A percentile compares a stretch with the other conserved stretches of the same genome.
These are phyloP conservation scores for Oenanthe javanica DNA, from an alignment of 140 eudicot species.

Conservation along the genomic window DNA sequence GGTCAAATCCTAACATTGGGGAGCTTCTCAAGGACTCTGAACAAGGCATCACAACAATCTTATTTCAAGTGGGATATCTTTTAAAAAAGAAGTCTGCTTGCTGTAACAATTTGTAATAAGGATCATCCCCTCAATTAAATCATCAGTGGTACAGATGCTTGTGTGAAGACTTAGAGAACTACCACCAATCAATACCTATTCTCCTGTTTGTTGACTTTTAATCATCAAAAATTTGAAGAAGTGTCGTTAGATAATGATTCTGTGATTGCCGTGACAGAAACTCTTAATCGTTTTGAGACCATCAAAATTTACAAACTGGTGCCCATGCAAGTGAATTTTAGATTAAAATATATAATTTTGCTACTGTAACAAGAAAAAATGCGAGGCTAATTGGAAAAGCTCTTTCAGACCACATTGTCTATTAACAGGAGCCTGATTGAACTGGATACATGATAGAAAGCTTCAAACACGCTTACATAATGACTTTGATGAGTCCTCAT, in stretches of 20 bases:
- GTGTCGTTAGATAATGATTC: not conserved
- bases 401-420: not conserved
- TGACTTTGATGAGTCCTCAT: not conserved
- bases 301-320: not conserved
- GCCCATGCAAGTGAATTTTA: not conserved
- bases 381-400: not conserved
- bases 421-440: not conserved
- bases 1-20: not conserved
- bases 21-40: not conserved
- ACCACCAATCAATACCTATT: not conserved
- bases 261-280: not conserved
- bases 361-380: not conserved
- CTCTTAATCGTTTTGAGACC: not conserved
- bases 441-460: not conserved
- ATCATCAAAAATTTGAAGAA: not conserved
- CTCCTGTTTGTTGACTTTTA: not conserved
- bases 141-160: not conserved
- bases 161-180: not conserved
- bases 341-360: not conserved
- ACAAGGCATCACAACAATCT: not conserved
- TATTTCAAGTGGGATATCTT: not conserved
- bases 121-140: not conserved
- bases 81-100: not conserved
- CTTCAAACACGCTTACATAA: not conserved
- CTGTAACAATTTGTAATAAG: not conserved